phyloP scores from a whole-genome alignment of 1,139 yeast species.

The Pichia sp. region DNA sequence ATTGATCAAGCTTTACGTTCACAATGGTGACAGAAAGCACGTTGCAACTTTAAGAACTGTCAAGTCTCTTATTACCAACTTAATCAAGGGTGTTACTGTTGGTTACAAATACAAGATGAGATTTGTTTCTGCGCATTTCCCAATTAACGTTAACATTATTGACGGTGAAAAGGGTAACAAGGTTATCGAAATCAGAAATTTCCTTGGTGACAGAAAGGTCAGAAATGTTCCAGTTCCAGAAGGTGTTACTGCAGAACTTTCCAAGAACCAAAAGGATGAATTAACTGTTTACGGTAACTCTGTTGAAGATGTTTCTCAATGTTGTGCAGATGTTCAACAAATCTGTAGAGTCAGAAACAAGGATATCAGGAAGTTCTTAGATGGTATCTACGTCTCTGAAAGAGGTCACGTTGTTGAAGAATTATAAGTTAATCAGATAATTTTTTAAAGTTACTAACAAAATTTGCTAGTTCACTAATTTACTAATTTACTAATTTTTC shows the following conservation, averaged over 20 bases:
- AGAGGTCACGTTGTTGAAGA: constrained; percentile 80
- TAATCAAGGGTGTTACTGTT: constrained; percentile 97
- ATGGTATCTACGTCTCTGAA: constrained; percentile 99
- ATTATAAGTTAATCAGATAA: constrained; percentile 18
- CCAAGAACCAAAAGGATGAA: constrained; percentile 89
- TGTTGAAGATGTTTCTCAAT: constrained; percentile 94
- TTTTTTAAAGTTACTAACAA: not conserved
- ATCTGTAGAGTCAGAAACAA: constrained; percentile 98
- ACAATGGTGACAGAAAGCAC: constrained; percentile 99
- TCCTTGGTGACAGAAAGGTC: constrained; percentile 97
- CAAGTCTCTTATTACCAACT: constrained; percentile 87
- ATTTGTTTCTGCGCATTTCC: constrained; percentile 99
- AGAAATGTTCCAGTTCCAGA: constrained; percentile 78
- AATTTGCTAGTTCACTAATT: too few relatives aligned
- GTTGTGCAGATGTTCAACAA: constrained; percentile 98
- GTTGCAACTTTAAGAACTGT: constrained; percentile 99
- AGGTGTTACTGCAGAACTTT: constrained; percentile 82
- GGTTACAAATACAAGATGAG: constrained; percentile 99
- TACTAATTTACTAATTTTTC: constrained; percentile 22
- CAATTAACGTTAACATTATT: constrained; percentile 90
- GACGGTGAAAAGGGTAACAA: constrained; percentile 62
- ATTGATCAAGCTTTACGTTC: constrained; percentile 83
- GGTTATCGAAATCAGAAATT: constrained; percentile 94
- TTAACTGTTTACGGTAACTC: constrained; percentile 91
- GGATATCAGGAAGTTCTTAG: constrained; percentile 99